Percentiles rank a stretch among this genome's conserved stretches.
phyloP scores from a whole-genome alignment of 768 basidiomycete species.

The Mycena latifolia region DNA sequence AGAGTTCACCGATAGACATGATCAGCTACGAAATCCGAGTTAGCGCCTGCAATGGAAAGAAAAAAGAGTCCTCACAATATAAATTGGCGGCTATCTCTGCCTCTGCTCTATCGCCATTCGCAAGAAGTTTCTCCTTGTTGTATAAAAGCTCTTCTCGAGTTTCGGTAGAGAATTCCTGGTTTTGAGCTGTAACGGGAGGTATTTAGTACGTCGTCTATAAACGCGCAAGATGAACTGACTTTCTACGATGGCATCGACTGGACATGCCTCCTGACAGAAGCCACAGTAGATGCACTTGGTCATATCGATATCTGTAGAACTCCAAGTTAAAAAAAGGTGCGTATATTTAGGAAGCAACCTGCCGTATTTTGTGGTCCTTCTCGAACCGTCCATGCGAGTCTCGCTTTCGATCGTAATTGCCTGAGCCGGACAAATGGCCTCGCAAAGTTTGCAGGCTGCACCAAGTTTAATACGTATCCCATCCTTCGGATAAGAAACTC shows the following conservation, averaged over 20 bases:
- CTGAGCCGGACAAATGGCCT: conserved; percentile 99
- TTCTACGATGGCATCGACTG: conserved; percentile 59
- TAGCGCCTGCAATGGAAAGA: conserved; percentile 38
- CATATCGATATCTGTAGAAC: conserved; percentile 95
- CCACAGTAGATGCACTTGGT: conserved; percentile 99
- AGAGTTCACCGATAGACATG: conserved; percentile 82
- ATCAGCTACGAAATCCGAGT: conserved; percentile 67
- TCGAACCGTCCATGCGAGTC: conserved; percentile 93
- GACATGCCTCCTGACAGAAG: conserved; percentile 99
- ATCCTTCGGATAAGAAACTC: conserved; percentile 51
- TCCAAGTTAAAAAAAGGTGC: conserved; percentile 22
- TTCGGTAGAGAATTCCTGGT: conserved; percentile 97
- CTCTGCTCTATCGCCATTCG: conserved; percentile 96
- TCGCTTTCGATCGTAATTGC: conserved; percentile 99
- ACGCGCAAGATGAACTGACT: too few relatives aligned
- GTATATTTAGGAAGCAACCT: conserved; percentile 38
- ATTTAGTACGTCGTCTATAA: neutral
- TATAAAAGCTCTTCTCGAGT: conserved; percentile 98
- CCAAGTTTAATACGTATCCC: conserved; percentile 10
- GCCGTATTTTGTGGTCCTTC: conserved; percentile 99
- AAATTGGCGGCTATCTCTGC: conserved; percentile 98
- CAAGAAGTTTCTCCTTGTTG: conserved; percentile 98
- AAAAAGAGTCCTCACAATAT: conserved; percentile 59
- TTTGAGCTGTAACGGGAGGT: conserved; percentile 76
- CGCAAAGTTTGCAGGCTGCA: conserved; percentile 97